Base-by-base conservation (phyloP, 139 green algal species). In the Bryopsis sp. region DNA sequence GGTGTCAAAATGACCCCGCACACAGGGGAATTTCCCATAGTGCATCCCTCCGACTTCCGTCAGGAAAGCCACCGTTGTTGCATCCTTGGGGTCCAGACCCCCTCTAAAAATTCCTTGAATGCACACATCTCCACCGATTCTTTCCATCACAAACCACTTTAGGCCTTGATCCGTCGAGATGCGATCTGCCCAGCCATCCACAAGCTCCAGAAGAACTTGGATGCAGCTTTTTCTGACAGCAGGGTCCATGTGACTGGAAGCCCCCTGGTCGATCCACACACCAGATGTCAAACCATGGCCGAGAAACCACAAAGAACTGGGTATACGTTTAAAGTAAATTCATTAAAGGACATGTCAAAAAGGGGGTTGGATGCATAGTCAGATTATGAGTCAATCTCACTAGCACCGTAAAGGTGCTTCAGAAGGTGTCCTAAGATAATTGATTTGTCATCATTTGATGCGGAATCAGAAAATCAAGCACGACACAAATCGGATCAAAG, bases 181-280 rank as follows among this genome's bases (percentile, higher is more conserved):
- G 5, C 31, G 59, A 8, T 67, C 22, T 11, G 5, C 7, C 59
- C 59, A 67, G 7, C 19, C 7, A 11, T 47, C 33, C 5, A 67
- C 59, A 26, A 67, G 43, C 28, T 46, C 11, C 5, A 11, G 28
- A 8, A 47, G 43, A 31, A 84, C 78, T 74, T 88, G 83, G 48
- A 89, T 38, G 67, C 85, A 92, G 19, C 74, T 82, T 7, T 74
- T 69, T 34, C 84, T 75, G 19, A 78, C 77, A n/a, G 57, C 58
- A 0, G 80, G 74, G 46, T 93, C 87, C 2, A 86, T 67, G 62
- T 93, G 85, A 2, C 66, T 77, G 2, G 75, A 71, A 1, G 81
- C 84, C 11, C 79, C 79, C 24, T 70, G 47, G 73, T 74, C 2
- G 85, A 47, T 4, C 62, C 78, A n/a, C 47, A 68, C 39, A 91